Percentiles rank a stretch among this genome's conserved stretches.
These are phyloP conservation scores for Cyberlindnera euphorbiiphila DNA, from an alignment of 805 yeast genomes.

Conservation along the genomic window DNA sequence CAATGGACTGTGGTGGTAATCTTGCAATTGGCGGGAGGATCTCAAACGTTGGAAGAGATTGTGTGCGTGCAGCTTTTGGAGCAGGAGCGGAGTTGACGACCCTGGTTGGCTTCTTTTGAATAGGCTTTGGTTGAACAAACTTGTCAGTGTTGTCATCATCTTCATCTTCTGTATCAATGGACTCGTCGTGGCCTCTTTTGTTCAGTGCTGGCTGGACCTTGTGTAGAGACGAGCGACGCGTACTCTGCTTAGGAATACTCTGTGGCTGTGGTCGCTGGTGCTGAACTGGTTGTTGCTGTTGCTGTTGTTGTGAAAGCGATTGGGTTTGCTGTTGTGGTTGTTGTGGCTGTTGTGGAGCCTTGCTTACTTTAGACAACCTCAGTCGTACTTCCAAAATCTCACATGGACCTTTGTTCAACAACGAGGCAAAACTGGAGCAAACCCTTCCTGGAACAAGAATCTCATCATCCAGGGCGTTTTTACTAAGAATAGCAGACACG, in stretches of 20 bases:
- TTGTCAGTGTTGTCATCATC: conserved; percentile 15
- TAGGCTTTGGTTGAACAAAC: conserved; percentile 18
- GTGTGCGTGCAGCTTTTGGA: conserved; percentile 44
- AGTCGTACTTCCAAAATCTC: conserved; percentile 57
- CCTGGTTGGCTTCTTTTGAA: conserved; percentile 23
- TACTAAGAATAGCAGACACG: conserved; percentile 31
- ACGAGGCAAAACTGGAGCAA: conserved; percentile 51
- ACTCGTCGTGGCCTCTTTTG: conserved; percentile 14
- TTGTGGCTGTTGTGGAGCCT: conserved; percentile 8
- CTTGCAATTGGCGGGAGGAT: conserved; percentile 20
- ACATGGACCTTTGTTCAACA: conserved; percentile 35
- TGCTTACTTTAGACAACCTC: conserved; percentile 34
- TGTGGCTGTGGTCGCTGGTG: conserved; percentile 9
- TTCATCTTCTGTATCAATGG: conserved; percentile 23
- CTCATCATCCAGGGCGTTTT: conserved; percentile 19
- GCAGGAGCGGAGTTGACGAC: conserved; percentile 41
- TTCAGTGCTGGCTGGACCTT: conserved; percentile 7
- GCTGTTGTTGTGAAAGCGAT: conserved; percentile 1
- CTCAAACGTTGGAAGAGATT: conserved; percentile 37
- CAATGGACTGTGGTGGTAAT: conserved; percentile 27
- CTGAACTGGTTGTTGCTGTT: conserved; percentile 4
- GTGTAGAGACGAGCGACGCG: conserved; percentile 12
- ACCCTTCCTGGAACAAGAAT: conserved; percentile 51
- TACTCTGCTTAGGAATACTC: too few relatives aligned
- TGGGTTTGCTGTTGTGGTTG: conserved; percentile 5